These are phyloP conservation scores for Saturnispora hagleri DNA, from an alignment of 805 yeast genomes.

Conservation along the genomic window DNA sequence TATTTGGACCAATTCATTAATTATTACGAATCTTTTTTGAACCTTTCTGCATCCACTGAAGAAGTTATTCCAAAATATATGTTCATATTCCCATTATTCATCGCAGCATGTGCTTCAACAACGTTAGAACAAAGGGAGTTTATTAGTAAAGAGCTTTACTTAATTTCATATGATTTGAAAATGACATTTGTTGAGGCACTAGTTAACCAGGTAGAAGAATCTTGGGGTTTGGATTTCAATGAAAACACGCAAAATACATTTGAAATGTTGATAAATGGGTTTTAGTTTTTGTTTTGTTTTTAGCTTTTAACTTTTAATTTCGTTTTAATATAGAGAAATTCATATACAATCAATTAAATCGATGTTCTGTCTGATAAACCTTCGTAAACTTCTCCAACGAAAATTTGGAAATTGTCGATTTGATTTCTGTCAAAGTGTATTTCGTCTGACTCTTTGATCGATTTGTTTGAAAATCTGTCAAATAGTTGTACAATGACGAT, in stretches of 20 bases:
- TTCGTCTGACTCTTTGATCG: background rate
- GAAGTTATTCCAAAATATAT: constrained; percentile 8
- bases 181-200: constrained; percentile 13
- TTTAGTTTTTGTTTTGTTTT: background rate
- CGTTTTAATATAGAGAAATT: background rate
- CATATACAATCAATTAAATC: constrained; percentile 10
- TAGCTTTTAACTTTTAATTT: background rate
- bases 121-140: constrained; percentile 19
- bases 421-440: constrained; percentile 4
- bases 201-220: constrained; percentile 20
- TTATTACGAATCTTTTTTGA: constrained; percentile 9
- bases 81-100: constrained; percentile 19
- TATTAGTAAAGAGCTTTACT: constrained; percentile 21
- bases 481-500: constrained; percentile 22
- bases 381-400: constrained; percentile 29
- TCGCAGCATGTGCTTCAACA: constrained; percentile 24
- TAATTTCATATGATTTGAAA: constrained; percentile 10
- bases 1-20: constrained; percentile 21
- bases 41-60: background rate
- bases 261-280: constrained; percentile 7
- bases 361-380: constrained; percentile 29
- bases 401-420: constrained; percentile 16
- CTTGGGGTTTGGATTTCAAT: constrained; percentile 23
- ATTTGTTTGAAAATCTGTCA: constrained; percentile 19
- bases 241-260: constrained; percentile 4